Conservation (phyloP, 2,329 filamentous ascomycete species). For the Pseudocercospora crystallina region DNA sequence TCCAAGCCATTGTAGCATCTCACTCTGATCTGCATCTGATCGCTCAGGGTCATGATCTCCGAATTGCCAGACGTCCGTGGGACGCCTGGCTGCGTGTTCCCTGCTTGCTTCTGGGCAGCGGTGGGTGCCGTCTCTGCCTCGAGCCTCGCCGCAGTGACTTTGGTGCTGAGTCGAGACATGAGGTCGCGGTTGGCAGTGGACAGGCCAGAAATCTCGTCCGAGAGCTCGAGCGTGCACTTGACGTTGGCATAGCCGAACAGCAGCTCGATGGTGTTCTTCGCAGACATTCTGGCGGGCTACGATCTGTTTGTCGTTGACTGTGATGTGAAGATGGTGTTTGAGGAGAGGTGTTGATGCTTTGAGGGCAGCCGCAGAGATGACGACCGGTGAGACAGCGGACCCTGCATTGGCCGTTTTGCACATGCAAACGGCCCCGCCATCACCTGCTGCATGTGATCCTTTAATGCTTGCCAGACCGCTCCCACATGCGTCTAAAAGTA, state of each 20-base stretch:
- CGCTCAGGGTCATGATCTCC: too few species aligned
- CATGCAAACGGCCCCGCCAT: neutral
- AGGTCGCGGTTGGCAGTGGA: neutral
- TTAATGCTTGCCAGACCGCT: neutral
- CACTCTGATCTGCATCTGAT: too few species aligned
- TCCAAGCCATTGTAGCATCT: too few species aligned
- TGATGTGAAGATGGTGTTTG: neutral
- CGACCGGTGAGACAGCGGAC: neutral
- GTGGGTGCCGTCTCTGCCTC: too few species aligned
- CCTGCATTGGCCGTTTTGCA: neutral
- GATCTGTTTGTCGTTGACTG: too few species aligned
- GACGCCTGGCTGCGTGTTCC: too few species aligned
- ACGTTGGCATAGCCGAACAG: conserved; percentile 5
- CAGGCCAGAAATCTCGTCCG: neutral
- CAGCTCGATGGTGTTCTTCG: conserved; percentile 6
- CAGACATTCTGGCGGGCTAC: too few species aligned
- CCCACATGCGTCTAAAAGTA: conserved; percentile 9
- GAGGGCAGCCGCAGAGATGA: too few species aligned
- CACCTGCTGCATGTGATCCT: neutral
- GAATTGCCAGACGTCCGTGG: too few species aligned
- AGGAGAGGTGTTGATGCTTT: neutral
- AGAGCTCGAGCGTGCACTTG: conserved; percentile 7
- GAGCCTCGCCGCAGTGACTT: too few species aligned
- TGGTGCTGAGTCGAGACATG: neutral
- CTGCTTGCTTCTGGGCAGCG: too few species aligned